A percentile compares a stretch with the other conserved stretches of the same genome.
Evolutionary conservation across 1,139 yeast genomes (phyloP).

Genomic region (Kluyveromyces sp.): DNA sequence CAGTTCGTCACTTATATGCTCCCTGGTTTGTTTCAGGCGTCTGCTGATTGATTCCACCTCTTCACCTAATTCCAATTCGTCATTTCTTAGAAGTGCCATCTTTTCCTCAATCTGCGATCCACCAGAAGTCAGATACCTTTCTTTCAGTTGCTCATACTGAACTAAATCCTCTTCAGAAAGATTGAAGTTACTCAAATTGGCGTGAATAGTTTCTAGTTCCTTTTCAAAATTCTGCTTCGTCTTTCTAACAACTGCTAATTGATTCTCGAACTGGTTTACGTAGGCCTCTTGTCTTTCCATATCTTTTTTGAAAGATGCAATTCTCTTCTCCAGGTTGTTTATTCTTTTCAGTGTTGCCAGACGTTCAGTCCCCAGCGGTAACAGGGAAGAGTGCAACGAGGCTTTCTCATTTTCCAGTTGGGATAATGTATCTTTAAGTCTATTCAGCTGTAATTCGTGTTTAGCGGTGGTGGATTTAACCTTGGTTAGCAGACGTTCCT

Average conservation of each 20-base stretch:
- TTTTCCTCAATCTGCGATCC: slow-evolving; percentile 56
- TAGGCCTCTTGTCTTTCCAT: slow-evolving; percentile 43
- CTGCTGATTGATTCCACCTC: slow-evolving; percentile 37
- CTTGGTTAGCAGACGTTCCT: slow-evolving; percentile 27
- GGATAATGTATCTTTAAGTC: slow-evolving; percentile 37
- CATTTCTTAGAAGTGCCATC: slow-evolving; percentile 39
- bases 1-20: slow-evolving; percentile 36
- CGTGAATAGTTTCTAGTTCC: slow-evolving; percentile 32
- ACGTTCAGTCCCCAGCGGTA: slow-evolving; percentile 46
- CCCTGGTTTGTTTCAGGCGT: slow-evolving; percentile 36
- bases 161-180: slow-evolving; percentile 47
- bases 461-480: slow-evolving; percentile 42
- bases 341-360: slow-evolving; percentile 37
- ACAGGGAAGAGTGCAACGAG: slow-evolving; percentile 47
- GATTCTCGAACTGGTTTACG: slow-evolving; percentile 39
- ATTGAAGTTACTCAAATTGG: slow-evolving; percentile 29
- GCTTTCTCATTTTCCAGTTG: slow-evolving; percentile 41
- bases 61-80: slow-evolving; percentile 38
- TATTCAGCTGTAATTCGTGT: slow-evolving; percentile 39
- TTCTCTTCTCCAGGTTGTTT: slow-evolving; percentile 43
- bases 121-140: slow-evolving; percentile 47
- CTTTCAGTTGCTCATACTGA: slow-evolving; percentile 57
- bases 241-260: slow-evolving; percentile 42
- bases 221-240: slow-evolving; percentile 42
- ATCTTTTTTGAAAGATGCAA: slow-evolving; percentile 48